Evolutionary conservation across 108 stramenopile species (phyloP), one percentile per base, ranked within the genome.

Genomic region (Cyclostephanos tholiformis): DNA sequence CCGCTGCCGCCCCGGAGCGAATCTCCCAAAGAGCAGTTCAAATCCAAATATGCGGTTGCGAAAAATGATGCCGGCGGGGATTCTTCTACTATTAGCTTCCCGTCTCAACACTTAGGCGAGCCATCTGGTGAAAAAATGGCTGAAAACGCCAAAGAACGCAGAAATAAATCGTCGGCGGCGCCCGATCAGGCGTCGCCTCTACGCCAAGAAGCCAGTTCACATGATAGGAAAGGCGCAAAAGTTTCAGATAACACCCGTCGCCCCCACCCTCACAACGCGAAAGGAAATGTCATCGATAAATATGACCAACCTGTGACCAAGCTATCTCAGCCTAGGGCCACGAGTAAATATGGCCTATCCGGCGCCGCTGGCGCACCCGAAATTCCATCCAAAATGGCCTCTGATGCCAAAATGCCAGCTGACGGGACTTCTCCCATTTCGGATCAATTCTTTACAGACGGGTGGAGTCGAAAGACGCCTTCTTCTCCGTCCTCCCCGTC

Each of bases 401-500:
- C 52, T 53, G 52, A 25, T 25, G 14, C 52, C 23, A 25, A 53
- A 53, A 53, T 25, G 25, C 52, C 13, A 22, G 35, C 36, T 38
- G 59, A 38, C 36, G 35, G 12, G 36, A 30, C 59, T 26, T 32
- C 59, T 19, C 30, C 35, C 4, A 39, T 11, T 20, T 22, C 35
- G 8, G 61, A 41, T 38, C 32, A 39, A 0, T 38, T 17, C n/a
- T 7, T 2, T 38, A 7, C n/a, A 62, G 36, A 39, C 36, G 38
- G 2, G 11, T 19, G 17, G 27, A 36, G 2, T 60, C 25, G 27
- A 36, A 36, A 26, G 59, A 41, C 61, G 61, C 61, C 39, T 22
- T 62, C 41, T 30, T 44, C 62, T 51, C 51, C 49, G 22, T 49
- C 68, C 20, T 62, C 62, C 23, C 51, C 38, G 22, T 36, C 68